Conservation (phyloP, 2,329 filamentous ascomycete genomes). For the Stemphylium vesicarium region DNA sequence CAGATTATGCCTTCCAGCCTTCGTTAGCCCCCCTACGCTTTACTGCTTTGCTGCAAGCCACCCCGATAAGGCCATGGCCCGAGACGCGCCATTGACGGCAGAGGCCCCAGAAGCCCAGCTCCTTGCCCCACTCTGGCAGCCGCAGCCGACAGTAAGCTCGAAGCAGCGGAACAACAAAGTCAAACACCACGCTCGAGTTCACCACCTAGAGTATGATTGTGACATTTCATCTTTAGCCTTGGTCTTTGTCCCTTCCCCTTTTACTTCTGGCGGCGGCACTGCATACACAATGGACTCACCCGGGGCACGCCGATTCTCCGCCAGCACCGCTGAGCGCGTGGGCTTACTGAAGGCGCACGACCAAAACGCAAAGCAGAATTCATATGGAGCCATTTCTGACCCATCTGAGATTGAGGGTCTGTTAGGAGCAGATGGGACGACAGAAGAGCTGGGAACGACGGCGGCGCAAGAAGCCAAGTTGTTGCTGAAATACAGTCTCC, state of each 20-base stretch:
- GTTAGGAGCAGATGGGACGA: slow-evolving; percentile 28
- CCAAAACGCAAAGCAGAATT: slow-evolving; percentile 24
- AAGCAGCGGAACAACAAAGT: slow-evolving; percentile 3
- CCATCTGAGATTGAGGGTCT: slow-evolving; percentile 37
- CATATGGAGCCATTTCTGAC: slow-evolving; percentile 39
- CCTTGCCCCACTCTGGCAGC: slow-evolving; percentile 18
- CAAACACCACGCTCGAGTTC: background rate
- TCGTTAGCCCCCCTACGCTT: slow-evolving; percentile 13
- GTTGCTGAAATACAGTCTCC: slow-evolving; percentile 54
- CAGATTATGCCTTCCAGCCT: slow-evolving; percentile 11
- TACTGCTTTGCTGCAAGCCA: slow-evolving; percentile 19
- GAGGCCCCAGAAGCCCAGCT: slow-evolving; percentile 11
- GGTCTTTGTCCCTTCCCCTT: slow-evolving; percentile 29
- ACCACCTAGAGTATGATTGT: slow-evolving; percentile 13
- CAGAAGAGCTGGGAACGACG: slow-evolving; percentile 33
- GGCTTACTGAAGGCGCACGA: slow-evolving; percentile 33
- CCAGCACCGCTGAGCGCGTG: slow-evolving; percentile 34
- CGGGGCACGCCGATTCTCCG: slow-evolving; percentile 41
- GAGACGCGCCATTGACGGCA: slow-evolving; percentile 15
- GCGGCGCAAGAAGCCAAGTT: slow-evolving; percentile 40
- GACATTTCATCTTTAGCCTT: slow-evolving; percentile 36
- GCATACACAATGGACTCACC: slow-evolving; percentile 39
- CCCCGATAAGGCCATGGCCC: slow-evolving; percentile 21
- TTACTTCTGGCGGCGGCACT: slow-evolving; percentile 26
- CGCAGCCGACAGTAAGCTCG: slow-evolving; percentile 9